A percentile compares a stretch with the other conserved stretches of the same genome.
Evolutionary conservation across 2,329 filamentous ascomycete species (phyloP).

Genomic region (Trichothecium sympodiale): DNA sequence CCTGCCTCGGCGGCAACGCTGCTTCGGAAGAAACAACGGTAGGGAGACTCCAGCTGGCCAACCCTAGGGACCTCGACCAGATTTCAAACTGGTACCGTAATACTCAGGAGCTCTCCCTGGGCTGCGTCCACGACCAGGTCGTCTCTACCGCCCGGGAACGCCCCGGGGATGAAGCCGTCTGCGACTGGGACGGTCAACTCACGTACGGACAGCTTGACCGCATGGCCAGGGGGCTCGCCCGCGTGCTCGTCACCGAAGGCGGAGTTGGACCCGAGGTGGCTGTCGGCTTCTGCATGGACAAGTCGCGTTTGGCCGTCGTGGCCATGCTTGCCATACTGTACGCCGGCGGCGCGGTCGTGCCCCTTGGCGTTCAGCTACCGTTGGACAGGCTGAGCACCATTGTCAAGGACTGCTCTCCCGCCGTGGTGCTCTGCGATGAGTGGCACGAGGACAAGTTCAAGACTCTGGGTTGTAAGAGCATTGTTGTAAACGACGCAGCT

Average conservation of each 20-base stretch:
- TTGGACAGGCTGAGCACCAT: conserved; percentile 2
- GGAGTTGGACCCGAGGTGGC: conserved; percentile 12
- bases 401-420: conserved; percentile 2
- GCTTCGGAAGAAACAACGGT: conserved; percentile 2
- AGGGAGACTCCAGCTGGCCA: conserved; percentile 1
- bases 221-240: conserved; percentile 1
- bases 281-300: conserved; percentile 7
- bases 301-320: conserved; percentile 7
- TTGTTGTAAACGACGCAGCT: neutral
- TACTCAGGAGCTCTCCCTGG: conserved; percentile 2
- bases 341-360: conserved; percentile 6
- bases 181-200: conserved; percentile 28
- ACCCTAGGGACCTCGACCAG: conserved; percentile 1
- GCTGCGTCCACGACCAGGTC: conserved; percentile 4
- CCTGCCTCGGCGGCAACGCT: conserved; percentile 1
- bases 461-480: neutral
- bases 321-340: conserved; percentile 9
- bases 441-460: conserved; percentile 1
- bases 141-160: neutral
- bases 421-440: conserved; percentile 3
- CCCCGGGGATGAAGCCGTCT: conserved; percentile 23
- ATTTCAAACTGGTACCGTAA: conserved; percentile 2
- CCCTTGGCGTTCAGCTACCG: conserved; percentile 3
- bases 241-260: conserved; percentile 1
- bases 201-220: conserved; percentile 3